A percentile compares a stretch with the other conserved stretches of the same genome.
phyloP scores from a whole-genome alignment of 495 filamentous ascomycete genomes.

The Penicillium samsonianum region DNA sequence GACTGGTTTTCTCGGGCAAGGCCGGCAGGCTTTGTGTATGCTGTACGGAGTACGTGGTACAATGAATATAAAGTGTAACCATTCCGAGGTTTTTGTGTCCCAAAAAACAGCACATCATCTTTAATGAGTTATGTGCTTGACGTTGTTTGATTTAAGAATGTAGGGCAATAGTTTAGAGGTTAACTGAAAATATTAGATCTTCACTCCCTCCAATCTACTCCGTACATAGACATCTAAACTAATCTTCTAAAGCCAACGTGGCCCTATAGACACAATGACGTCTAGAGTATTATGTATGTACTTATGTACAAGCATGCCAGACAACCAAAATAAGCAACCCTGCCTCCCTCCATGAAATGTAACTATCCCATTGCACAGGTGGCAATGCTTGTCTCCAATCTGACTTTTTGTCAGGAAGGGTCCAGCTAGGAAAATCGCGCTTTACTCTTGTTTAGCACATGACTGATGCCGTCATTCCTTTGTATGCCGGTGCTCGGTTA shows the following conservation, averaged over 20 bases:
- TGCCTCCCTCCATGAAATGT: neutral
- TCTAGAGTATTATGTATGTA: neutral
- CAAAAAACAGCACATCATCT: neutral
- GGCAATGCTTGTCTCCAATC: neutral
- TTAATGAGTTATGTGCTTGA: neutral
- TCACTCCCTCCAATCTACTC: neutral
- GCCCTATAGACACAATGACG: conserved; percentile 11
- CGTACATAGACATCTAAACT: neutral
- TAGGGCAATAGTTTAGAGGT: neutral
- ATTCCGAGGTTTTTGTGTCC: neutral
- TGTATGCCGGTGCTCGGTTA: conserved; percentile 1
- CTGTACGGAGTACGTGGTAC: neutral
- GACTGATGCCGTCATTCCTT: neutral
- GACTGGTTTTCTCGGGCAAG: neutral
- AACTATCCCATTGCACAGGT: neutral
- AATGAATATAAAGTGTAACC: neutral
- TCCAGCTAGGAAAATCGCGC: neutral
- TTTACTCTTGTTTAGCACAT: neutral
- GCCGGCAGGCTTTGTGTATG: neutral
- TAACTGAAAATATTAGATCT: neutral
- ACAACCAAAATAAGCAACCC: conserved; percentile 4
- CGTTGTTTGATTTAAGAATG: neutral
- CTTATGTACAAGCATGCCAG: neutral
- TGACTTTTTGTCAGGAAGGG: neutral
- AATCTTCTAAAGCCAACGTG: neutral